Conservation (phyloP, 164 flowering plant species). For the Platanus orientalis region DNA sequence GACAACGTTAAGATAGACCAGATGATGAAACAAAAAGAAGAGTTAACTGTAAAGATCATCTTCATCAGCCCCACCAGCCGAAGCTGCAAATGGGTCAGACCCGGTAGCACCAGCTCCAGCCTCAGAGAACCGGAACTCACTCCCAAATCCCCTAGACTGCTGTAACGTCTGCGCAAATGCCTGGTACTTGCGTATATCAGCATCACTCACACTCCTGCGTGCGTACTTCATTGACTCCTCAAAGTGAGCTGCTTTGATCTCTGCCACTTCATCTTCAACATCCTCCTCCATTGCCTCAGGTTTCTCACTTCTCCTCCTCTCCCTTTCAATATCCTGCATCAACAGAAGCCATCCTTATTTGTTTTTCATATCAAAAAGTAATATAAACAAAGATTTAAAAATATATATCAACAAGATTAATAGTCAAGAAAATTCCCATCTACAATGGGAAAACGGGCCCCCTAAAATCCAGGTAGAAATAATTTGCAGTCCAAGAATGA, state of each 20-base stretch:
- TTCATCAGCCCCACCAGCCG: conserved; percentile 50
- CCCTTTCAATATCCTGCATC: conserved; percentile 71
- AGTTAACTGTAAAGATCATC: conserved; percentile 61
- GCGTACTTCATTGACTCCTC: conserved; percentile 83
- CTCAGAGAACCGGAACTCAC: conserved; percentile 56
- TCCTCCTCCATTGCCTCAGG: conserved; percentile 83
- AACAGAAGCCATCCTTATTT: background rate
- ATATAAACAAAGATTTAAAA: no score
- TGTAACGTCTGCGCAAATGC: conserved; percentile 74
- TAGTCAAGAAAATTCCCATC: no score
- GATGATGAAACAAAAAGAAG: background rate
- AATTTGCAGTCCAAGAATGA: no score
- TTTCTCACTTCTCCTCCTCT: conserved; percentile 56
- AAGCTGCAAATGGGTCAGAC: conserved; percentile 55
- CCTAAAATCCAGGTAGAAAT: no score
- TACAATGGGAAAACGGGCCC: no score
- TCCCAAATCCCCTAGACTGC: conserved; percentile 74
- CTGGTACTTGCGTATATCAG: conserved; percentile 71
- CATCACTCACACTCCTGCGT: conserved; percentile 71
- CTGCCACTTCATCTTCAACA: conserved; percentile 61
- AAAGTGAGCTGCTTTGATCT: conserved; percentile 68
- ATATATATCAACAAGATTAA: no score
- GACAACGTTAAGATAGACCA: background rate
- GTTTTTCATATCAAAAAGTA: no score
- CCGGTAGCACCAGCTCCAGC: conserved; percentile 29